These are phyloP conservation scores for Jackrogersella minutella DNA, from an alignment of 495 filamentous ascomycete genomes.

Conservation along the genomic window DNA sequence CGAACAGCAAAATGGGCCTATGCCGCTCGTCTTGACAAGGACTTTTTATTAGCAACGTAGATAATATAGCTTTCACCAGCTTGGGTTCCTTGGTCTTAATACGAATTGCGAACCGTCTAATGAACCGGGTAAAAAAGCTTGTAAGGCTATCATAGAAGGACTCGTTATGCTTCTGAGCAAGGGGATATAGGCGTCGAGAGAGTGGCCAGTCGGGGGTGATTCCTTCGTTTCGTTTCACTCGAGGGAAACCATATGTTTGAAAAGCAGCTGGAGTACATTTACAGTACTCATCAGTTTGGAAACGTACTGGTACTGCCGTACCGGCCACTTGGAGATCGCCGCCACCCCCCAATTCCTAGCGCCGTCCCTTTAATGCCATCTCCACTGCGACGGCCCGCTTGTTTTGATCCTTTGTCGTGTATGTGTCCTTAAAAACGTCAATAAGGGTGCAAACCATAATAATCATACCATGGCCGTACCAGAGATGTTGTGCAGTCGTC, in stretches of 20 bases:
- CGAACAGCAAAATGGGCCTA: slow-evolving; percentile 38
- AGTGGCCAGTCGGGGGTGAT: slow-evolving; percentile 18
- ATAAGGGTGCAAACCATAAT: slow-evolving; percentile 33
- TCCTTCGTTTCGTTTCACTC: slow-evolving; percentile 16
- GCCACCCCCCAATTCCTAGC: slow-evolving; percentile 44
- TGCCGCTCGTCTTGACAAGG: slow-evolving; percentile 30
- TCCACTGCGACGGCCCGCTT: slow-evolving; percentile 43
- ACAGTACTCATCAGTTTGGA: slow-evolving; percentile 28
- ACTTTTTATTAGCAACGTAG: slow-evolving; percentile 35
- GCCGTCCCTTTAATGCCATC: slow-evolving; percentile 36
- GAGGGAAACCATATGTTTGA: slow-evolving; percentile 12
- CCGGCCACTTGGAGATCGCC: slow-evolving; percentile 43
- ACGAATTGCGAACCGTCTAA: slow-evolving; percentile 10
- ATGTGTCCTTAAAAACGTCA: slow-evolving; percentile 29
- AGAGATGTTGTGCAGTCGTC: slow-evolving; percentile 28
- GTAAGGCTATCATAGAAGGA: slow-evolving; percentile 5
- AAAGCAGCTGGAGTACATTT: slow-evolving; percentile 19
- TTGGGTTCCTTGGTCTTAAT: slow-evolving; percentile 1
- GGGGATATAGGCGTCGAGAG: slow-evolving; percentile 7
- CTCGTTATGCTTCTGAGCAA: slow-evolving; percentile 21
- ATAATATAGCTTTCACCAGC: slow-evolving; percentile 16
- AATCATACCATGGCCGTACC: slow-evolving; percentile 26
- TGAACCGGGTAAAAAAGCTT: background rate
- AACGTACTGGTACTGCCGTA: slow-evolving; percentile 36
- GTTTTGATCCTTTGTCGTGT: slow-evolving; percentile 33